These are phyloP conservation scores for Erodium chrysanthum DNA, from an alignment of 441 rosid species.

Conservation along the genomic window DNA sequence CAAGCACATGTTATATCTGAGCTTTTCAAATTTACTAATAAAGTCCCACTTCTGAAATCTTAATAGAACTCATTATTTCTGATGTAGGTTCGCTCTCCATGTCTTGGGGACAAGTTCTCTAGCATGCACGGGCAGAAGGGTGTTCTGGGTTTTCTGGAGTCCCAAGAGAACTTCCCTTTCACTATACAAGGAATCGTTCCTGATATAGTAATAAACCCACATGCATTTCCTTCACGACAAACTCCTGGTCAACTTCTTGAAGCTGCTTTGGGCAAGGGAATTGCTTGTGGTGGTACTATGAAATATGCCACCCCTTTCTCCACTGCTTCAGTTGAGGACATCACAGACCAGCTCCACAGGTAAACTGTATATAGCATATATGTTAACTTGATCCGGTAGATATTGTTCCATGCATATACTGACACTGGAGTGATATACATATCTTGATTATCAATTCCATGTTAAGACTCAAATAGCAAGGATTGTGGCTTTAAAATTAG, in stretches of 20 bases:
- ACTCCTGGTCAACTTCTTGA: conserved; percentile 94
- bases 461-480: neutral
- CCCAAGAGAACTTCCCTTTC: conserved; percentile 87
- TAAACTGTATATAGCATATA: conserved; percentile 7
- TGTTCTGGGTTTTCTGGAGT: conserved; percentile 80
- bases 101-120: conserved; percentile 92
- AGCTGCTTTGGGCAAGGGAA: conserved; percentile 86
- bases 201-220: conserved; percentile 80
- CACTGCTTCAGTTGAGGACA: conserved; percentile 53
- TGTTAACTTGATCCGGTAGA: too few relatives aligned
- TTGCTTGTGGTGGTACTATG: conserved; percentile 52
- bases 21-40: neutral
- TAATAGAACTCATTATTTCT: neutral
- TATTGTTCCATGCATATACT: neutral
- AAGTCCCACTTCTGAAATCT: neutral
- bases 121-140: conserved; percentile 99
- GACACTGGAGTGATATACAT: neutral
- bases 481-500: neutral
- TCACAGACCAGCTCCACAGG: conserved; percentile 86
- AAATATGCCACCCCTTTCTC: conserved; percentile 87
- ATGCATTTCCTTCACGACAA: conserved; percentile 94
- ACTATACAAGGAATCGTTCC: conserved; percentile 89
- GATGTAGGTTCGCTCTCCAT: conserved; percentile 69
- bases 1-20: neutral
- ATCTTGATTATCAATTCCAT: neutral